Percentiles rank a stretch among this genome's conserved stretches.
phyloP scores from a whole-genome alignment of 257 asterid genomes.

The Ballota nigra region DNA sequence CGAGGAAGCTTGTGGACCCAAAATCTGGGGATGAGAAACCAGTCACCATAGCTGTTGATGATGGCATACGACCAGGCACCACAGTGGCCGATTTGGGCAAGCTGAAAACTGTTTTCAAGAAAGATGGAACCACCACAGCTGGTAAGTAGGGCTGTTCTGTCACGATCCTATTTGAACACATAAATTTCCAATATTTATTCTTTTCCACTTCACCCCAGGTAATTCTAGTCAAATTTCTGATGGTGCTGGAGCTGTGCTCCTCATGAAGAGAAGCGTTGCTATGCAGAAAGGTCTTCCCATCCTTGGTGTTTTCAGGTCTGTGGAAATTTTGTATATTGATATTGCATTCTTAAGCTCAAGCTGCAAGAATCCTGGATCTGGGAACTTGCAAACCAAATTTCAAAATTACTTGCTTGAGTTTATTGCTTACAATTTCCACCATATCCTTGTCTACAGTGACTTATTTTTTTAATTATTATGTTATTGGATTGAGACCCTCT shows the following conservation, averaged over 20 bases:
- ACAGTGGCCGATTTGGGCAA: conserved; percentile 63
- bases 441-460: background rate
- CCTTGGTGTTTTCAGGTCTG: conserved; percentile 92
- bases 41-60: conserved; percentile 83
- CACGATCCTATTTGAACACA: background rate
- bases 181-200: conserved; percentile 9
- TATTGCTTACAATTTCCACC: background rate
- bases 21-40: conserved; percentile 91
- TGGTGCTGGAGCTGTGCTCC: conserved; percentile 99
- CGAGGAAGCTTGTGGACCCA: conserved; percentile 82
- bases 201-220: conserved; percentile 41
- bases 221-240: conserved; percentile 98
- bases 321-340: background rate
- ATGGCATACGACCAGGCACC: conserved; percentile 83
- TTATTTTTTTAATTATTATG: background rate
- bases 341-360: background rate
- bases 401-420: background rate
- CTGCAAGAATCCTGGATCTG: background rate
- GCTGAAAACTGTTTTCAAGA: conserved; percentile 93
- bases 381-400: background rate
- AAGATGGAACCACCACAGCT: conserved; percentile 98
- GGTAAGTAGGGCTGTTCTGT: conserved; percentile 40
- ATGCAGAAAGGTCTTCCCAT: conserved; percentile 91
- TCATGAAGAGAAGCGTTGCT: conserved; percentile 93
- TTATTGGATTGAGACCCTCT: background rate